These are phyloP conservation scores for Hirsutella rhossiliensis DNA, from an alignment of 2,329 filamentous ascomycete species.

Conservation along the genomic window DNA sequence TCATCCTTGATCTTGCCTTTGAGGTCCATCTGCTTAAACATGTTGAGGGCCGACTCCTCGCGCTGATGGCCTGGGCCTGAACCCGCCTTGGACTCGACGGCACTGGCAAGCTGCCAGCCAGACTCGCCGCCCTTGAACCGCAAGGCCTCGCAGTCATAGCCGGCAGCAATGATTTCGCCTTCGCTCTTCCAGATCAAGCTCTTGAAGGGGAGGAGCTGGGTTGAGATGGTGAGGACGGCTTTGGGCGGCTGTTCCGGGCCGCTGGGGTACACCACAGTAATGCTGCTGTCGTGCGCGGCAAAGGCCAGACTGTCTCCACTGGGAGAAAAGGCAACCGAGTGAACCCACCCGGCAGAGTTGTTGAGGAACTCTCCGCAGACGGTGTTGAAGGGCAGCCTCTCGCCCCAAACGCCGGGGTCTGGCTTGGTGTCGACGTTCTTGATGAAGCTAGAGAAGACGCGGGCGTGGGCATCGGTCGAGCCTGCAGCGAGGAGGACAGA, in stretches of 20 bases:
- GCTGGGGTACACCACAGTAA: constrained; percentile 91
- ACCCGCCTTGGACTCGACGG: constrained; percentile 63
- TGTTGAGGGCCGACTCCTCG: constrained; percentile 91
- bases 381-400: constrained; percentile 93
- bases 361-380: constrained; percentile 95
- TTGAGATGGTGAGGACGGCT: constrained; percentile 83
- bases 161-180: constrained; percentile 87
- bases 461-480: constrained; percentile 91
- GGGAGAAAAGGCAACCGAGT: constrained; percentile 85
- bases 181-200: constrained; percentile 88
- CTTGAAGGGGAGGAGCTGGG: constrained; percentile 84
- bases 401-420: constrained; percentile 83
- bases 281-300: constrained; percentile 86
- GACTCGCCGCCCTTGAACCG: constrained; percentile 66
- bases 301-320: constrained; percentile 90
- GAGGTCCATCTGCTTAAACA: constrained; percentile 98
- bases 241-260: constrained; percentile 81
- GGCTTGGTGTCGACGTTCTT: constrained; percentile 86
- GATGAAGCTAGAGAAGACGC: constrained; percentile 91
- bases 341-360: constrained; percentile 93
- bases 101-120: constrained; percentile 77
- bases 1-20: constrained; percentile 89
- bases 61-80: constrained; percentile 48
- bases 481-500: constrained; percentile 88
- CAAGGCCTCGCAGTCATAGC: constrained; percentile 84